These are phyloP conservation scores for Hypoxylon cercidicola DNA, from an alignment of 495 filamentous ascomycete species.

Conservation along the genomic window DNA sequence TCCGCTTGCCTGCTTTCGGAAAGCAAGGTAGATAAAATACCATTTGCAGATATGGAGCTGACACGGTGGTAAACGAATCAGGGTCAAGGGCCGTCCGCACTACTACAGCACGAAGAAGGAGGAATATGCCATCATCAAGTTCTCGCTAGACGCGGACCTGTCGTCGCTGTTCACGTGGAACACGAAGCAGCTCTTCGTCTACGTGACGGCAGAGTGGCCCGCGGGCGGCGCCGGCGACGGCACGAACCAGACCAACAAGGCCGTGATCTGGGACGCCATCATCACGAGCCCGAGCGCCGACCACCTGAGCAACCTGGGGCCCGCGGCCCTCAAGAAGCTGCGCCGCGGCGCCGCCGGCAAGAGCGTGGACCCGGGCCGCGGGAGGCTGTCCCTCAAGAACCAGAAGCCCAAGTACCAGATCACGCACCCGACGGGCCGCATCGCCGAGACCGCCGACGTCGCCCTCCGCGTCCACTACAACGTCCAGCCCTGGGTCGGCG, in stretches of 20 bases:
- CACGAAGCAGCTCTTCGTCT: slow-evolving; percentile 98
- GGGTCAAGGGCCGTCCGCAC: slow-evolving; percentile 86
- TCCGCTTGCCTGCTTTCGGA: no score
- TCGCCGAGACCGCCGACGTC: slow-evolving; percentile 77
- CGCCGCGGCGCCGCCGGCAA: slow-evolving; percentile 61
- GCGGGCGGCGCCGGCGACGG: slow-evolving; percentile 49
- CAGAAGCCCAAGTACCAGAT: slow-evolving; percentile 94
- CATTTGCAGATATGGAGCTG: slow-evolving; percentile 11
- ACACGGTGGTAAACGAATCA: slow-evolving; percentile 48
- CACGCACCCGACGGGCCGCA: slow-evolving; percentile 80
- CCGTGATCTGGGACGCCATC: slow-evolving; percentile 95
- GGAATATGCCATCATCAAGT: slow-evolving; percentile 93
- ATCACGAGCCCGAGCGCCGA: slow-evolving; percentile 75
- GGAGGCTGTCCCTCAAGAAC: slow-evolving; percentile 77
- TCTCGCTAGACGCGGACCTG: slow-evolving; percentile 89
- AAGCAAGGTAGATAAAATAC: no score
- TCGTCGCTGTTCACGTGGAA: slow-evolving; percentile 98
- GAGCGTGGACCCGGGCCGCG: slow-evolving; percentile 63
- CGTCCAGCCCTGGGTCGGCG: slow-evolving; percentile 96
- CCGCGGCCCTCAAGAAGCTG: slow-evolving; percentile 62
- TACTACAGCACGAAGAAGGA: slow-evolving; percentile 93
- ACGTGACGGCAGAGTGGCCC: slow-evolving; percentile 89
- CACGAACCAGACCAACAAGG: slow-evolving; percentile 68
- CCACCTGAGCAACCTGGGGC: slow-evolving; percentile 64
- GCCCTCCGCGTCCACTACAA: slow-evolving; percentile 88